phyloP scores from a whole-genome alignment of 257 asterid genomes.

The Forsythia viridissima region DNA sequence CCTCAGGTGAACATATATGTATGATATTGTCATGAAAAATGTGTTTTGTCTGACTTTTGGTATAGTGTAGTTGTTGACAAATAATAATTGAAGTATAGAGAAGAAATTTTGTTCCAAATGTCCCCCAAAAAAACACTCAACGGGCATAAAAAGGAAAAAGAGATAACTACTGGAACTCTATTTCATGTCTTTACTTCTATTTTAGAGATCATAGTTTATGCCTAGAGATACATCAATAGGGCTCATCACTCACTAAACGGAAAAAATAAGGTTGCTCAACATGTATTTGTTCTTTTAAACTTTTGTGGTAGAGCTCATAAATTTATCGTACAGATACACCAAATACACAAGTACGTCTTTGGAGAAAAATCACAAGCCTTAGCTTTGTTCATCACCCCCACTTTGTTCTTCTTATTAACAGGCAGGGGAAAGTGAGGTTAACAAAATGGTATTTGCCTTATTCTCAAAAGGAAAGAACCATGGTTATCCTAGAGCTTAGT shows the following conservation, averaged over 20 bases:
- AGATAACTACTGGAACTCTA: not conserved
- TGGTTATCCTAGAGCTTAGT: too few relatives aligned
- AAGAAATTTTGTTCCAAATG: not conserved
- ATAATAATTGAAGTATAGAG: not conserved
- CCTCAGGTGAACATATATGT: not conserved
- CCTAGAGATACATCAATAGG: not conserved
- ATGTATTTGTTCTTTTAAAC: not conserved
- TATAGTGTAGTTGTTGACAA: not conserved
- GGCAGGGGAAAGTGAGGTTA: too few relatives aligned
- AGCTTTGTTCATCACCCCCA: slow-evolving; percentile 23
- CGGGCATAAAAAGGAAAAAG: not conserved
- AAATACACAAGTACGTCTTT: slow-evolving; percentile 75
- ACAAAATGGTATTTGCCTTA: too few relatives aligned
- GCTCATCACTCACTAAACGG: not conserved
- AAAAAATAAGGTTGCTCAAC: not conserved
- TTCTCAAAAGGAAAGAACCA: too few relatives aligned
- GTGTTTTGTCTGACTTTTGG: not conserved
- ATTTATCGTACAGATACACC: slow-evolving; percentile 67
- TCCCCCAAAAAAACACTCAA: not conserved
- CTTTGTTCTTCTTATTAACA: too few relatives aligned
- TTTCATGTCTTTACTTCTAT: not conserved
- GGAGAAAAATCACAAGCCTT: slow-evolving; percentile 96
- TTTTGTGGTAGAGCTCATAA: slow-evolving; percentile 7
- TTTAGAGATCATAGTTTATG: not conserved
- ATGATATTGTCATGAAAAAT: not conserved